Evolutionary conservation across 2,329 filamentous ascomycete genomes (phyloP), one percentile per base, ranked within the genome.

Genomic region (Aspergillus pseudonomiae): DNA sequence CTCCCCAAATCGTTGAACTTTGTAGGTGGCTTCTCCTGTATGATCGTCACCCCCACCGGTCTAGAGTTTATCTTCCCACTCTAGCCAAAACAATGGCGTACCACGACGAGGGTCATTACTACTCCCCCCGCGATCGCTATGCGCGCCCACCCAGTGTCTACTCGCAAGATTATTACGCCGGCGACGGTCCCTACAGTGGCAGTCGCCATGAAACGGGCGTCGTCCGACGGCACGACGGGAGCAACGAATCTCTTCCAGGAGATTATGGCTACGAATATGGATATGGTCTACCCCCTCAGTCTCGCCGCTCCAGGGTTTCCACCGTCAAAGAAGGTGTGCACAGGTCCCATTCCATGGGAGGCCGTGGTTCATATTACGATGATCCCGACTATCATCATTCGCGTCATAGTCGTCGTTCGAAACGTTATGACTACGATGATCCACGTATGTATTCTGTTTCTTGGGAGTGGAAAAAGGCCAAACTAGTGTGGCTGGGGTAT

Each of bases 171-270:
- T 71, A 75, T 46, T 76, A 73, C 60, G 67, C 72, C 34, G 63
- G 65, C 39, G 66, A 70, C 30, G 63, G 68, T 14, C 65, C 65
- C n/a, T 50, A 62, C 30, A 61, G 50, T 34, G 64, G 63, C 12
- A 60, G 62, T 59, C 59, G 57, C 45, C 62, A 66, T 41, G 63
- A 63, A 28, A 62, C 59, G 12, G 68, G 68, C 28, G 60, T 71
- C 21, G 50, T 72, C 59, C 70, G 71, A 63, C 71, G 68, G 59
- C 65, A 59, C 26, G 89, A 94, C 75, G 90, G 93, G 72, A 93
- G 90, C 77, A 89, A 89, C 53, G 81, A 90, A 30, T 89, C 89
- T 72, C 92, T 92, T 36, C 91, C 92, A 7, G 90, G 89, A 43
- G 71, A 69, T 14, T 64, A 65, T 43, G 66, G 63, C 32, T 70